A percentile compares a stretch with the other conserved stretches of the same genome.
These are phyloP conservation scores for Xylaria sp. DNA, from an alignment of 2,329 filamentous ascomycete species.

Conservation along the genomic window DNA sequence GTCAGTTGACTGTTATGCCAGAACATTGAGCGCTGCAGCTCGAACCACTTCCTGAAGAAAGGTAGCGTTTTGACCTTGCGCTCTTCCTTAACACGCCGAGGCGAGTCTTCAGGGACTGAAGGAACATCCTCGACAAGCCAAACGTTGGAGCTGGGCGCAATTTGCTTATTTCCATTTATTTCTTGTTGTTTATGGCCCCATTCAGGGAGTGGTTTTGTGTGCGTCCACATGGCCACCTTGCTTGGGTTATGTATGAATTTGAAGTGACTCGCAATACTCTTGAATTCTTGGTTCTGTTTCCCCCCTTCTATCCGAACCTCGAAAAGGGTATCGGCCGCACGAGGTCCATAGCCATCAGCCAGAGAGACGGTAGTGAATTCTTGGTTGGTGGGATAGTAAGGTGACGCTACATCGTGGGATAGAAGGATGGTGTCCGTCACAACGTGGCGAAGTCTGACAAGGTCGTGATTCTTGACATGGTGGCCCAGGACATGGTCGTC, in stretches of 20 bases:
- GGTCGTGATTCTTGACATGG: conserved; percentile 82
- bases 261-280: conserved; percentile 91
- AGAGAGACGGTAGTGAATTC: conserved; percentile 88
- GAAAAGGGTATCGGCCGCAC: conserved; percentile 90
- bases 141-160: conserved; percentile 87
- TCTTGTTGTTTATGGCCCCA: conserved; percentile 98
- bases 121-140: conserved; percentile 94
- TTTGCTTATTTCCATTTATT: conserved; percentile 99
- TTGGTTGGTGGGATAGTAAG: conserved; percentile 96
- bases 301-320: conserved; percentile 90
- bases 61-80: conserved; percentile 84
- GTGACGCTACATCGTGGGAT: conserved; percentile 96
- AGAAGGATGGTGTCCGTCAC: conserved; percentile 87
- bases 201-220: conserved; percentile 92
- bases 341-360: conserved; percentile 77
- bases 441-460: conserved; percentile 86
- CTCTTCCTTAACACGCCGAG: conserved; percentile 78
- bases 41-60: conserved; percentile 94
- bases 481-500: conserved; percentile 69
- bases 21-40: conserved; percentile 98
- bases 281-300: conserved; percentile 85
- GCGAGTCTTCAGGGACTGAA: conserved; percentile 76
- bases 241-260: conserved; percentile 94
- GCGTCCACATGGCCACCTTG: conserved; percentile 99
- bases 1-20: conserved; percentile 99